Conservation (phyloP, 129 eudicot species). For the sunflower (Helianthus annuus) region HanXRQr2.0-SUNRISE NC_035436.2:64232531-64233030, state of each 20-base stretch:
- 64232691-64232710: slow-evolving; percentile 35
- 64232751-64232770: slow-evolving; percentile 30
- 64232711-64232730: slow-evolving; percentile 15
- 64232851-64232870: slow-evolving; percentile 57
- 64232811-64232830: slow-evolving; percentile 55
- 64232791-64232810: slow-evolving; percentile 44
- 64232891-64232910: slow-evolving; percentile 47
- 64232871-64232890: slow-evolving; percentile 64
- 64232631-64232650: slow-evolving; percentile 37
- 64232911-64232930: slow-evolving; percentile 49
- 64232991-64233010: slow-evolving; percentile 75
- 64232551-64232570: slow-evolving; percentile 56
- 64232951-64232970: slow-evolving; percentile 56
- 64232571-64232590: slow-evolving; percentile 51
- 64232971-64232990: slow-evolving; percentile 81
- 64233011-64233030: slow-evolving; percentile 65
- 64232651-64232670: slow-evolving; percentile 37
- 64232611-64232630: slow-evolving; percentile 49
- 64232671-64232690: slow-evolving; percentile 28
- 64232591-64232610: slow-evolving; percentile 54
- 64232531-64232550: neutral
- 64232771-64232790: slow-evolving; percentile 26
- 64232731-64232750: slow-evolving; percentile 8
- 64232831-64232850: slow-evolving; percentile 60
- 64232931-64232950: slow-evolving; percentile 57